Evolutionary conservation across 1,284 basidiomycete species (phyloP).

Genomic region (Microbotryum scabiosae): DNA sequence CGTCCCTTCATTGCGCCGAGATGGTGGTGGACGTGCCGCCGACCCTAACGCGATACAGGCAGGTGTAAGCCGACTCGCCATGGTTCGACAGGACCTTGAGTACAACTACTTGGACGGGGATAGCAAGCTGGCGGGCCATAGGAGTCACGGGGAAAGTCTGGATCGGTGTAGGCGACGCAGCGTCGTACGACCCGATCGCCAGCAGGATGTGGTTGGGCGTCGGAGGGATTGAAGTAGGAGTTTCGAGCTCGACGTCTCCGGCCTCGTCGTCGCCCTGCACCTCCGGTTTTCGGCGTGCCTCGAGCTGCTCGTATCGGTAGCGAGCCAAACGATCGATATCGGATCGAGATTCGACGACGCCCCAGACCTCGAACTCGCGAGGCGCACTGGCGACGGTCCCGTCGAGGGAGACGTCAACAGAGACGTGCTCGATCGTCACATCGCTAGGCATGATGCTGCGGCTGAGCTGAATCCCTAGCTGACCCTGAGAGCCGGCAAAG

Average conservation of each 20-base stretch:
- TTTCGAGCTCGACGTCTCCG: conserved; percentile 38
- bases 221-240: conserved; percentile 46
- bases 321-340: conserved; percentile 54
- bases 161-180: conserved; percentile 56
- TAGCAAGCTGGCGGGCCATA: conserved; percentile 56
- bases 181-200: conserved; percentile 71
- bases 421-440: conserved; percentile 79
- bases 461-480: conserved; percentile 70
- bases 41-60: conserved; percentile 76
- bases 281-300: conserved; percentile 9
- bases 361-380: conserved; percentile 79
- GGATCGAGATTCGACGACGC: conserved; percentile 63
- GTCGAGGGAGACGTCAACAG: conserved; percentile 60
- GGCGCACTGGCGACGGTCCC: conserved; percentile 69
- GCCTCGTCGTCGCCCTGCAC: conserved; percentile 32
- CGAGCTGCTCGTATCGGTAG: conserved; percentile 29
- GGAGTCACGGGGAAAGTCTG: conserved; percentile 76
- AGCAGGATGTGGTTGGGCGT: conserved; percentile 59
- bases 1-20: background rate
- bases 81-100: conserved; percentile 75
- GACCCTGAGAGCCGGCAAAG: conserved; percentile 65
- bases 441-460: conserved; percentile 60
- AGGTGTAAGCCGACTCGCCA: conserved; percentile 74
- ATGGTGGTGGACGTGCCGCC: conserved; percentile 11
- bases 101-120: conserved; percentile 73